phyloP scores from a whole-genome alignment of 805 yeast species.

The Wickerhamomyces ciferrii region DNA sequence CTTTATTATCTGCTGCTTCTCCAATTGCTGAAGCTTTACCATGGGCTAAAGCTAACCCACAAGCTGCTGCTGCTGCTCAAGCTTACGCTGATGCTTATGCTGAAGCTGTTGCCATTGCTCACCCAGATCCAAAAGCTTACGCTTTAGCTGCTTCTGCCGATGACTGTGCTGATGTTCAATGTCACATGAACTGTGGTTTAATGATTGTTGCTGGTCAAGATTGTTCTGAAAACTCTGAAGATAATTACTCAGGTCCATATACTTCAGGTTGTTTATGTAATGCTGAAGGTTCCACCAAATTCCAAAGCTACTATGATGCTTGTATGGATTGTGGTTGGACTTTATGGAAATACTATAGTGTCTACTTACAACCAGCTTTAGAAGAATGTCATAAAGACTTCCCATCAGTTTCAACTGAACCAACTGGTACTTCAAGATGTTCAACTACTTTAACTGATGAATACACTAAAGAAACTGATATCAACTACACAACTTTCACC shows the following conservation, averaged over 20 bases:
- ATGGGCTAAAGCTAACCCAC: conserved; percentile 1
- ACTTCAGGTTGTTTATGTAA: conserved; percentile 11
- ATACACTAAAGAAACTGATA: not conserved
- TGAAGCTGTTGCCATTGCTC: conserved; percentile 12
- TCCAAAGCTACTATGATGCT: conserved; percentile 10
- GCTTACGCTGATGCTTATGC: conserved; percentile 11
- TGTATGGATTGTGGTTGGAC: conserved; percentile 31
- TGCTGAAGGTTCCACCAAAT: conserved; percentile 12
- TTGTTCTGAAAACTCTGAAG: conserved; percentile 18
- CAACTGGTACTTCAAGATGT: conserved; percentile 12
- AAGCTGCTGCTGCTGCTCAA: conserved; percentile 2
- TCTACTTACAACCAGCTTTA: conserved; percentile 17
- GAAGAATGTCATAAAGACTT: conserved; percentile 21
- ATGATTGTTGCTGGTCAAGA: conserved; percentile 22
- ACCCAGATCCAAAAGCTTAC: conserved; percentile 19
- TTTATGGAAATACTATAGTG: conserved; percentile 23
- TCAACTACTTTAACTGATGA: conserved; percentile 16
- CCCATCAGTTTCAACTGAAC: conserved; percentile 11
- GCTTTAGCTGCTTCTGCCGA: conserved; percentile 20
- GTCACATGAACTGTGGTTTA: conserved; percentile 28
- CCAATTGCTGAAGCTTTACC: not conserved
- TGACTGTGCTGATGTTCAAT: conserved; percentile 21
- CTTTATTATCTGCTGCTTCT: not conserved
- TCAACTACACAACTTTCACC: conserved; percentile 12
- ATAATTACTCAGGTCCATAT: conserved; percentile 6